Base-by-base conservation (phyloP, 2,329 filamentous ascomycete species). In the Botrytis cinerea region DNA sequence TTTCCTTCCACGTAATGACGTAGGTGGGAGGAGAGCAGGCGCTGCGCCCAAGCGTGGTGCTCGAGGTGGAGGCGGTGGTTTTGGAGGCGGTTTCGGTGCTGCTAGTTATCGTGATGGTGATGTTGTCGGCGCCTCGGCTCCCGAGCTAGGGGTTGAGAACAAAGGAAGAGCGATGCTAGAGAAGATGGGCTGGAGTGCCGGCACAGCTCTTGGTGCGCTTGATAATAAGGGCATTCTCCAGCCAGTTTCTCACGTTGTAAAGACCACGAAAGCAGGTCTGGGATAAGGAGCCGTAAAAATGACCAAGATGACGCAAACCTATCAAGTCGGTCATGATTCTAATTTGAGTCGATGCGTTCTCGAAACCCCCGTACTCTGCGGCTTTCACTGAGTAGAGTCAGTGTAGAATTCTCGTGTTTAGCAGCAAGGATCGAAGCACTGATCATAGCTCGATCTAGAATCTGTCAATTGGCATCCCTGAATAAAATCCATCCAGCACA, bases 151-250 rank as follows among this genome's bases (percentile, higher is more conserved):
- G 1, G 85, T 86, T 7, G 92, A 92, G 71, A 98, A 97, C 81
- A 93, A 90, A 77, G 96, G 96, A 18, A 89, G 94, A 69, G 89
- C 90, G 4, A 93, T 99, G 90, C 84, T 99, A 76, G 94, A 97
- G 84, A 98, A 96, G 83, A 98, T 98, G 96, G 96, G 96, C 5
- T 99, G 96, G 95, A 92, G 89, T 75, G 91, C 87, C 70, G 96
- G 96, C 8, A 97, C 91, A 80, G 93, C 92, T 1, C 86, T 99
- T 1, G 96, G 96, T 70, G 89, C 93, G 18, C 81, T 85, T 1
- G 90, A 97, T 76, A 97, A 97, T 81, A 93, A 96, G 82, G 96
- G 96, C 46, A 96, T 97, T 70, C 83, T 97, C 76, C 89, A 93
- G 75, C 95, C 95, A 0, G 92, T 99, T 38, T 87, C 90, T 40